Percentiles rank a stretch among this genome's conserved stretches.
Conservation (phyloP, 2,329 filamentous ascomycete genomes). For the Aspergillus aculeatus region DNA sequence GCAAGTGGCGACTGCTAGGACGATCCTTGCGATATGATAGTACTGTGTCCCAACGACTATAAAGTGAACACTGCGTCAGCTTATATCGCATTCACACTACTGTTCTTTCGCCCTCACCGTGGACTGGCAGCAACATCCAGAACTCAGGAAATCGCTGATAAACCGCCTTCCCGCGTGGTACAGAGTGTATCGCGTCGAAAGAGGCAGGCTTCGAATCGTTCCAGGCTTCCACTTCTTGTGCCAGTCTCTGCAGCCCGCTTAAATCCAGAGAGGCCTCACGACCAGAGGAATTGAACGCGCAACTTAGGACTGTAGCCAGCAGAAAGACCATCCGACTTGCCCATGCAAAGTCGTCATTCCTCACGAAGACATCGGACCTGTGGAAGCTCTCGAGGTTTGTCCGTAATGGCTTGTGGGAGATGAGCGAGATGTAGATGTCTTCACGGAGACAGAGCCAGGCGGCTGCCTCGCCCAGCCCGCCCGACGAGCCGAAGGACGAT, state of each 20-base stretch:
- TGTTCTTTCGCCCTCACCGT: constrained; percentile 16
- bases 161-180: constrained; percentile 19
- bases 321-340: constrained; percentile 38
- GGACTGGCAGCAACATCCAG: constrained; percentile 34
- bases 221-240: constrained; percentile 24
- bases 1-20: constrained; percentile 23
- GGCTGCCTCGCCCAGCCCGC: constrained; percentile 41
- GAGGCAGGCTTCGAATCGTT: constrained; percentile 22
- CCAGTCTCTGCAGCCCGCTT: constrained; percentile 2
- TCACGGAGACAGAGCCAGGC: constrained; percentile 42
- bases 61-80: neutral
- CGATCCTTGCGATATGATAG: constrained; percentile 35
- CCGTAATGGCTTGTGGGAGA: constrained; percentile 32
- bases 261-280: neutral
- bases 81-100: neutral
- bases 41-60: constrained; percentile 38
- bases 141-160: constrained; percentile 29
- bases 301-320: constrained; percentile 32
- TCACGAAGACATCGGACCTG: constrained; percentile 32
- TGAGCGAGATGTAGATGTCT: constrained; percentile 40
- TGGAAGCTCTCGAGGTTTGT: constrained; percentile 38
- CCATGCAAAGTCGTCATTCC: constrained; percentile 38
- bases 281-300: constrained; percentile 13
- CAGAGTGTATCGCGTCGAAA: constrained; percentile 27
- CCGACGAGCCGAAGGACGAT: constrained; percentile 37